Base-by-base conservation (phyloP, 2,329 filamentous ascomycete species). In the Colletotrichum tanaceti region DNA sequence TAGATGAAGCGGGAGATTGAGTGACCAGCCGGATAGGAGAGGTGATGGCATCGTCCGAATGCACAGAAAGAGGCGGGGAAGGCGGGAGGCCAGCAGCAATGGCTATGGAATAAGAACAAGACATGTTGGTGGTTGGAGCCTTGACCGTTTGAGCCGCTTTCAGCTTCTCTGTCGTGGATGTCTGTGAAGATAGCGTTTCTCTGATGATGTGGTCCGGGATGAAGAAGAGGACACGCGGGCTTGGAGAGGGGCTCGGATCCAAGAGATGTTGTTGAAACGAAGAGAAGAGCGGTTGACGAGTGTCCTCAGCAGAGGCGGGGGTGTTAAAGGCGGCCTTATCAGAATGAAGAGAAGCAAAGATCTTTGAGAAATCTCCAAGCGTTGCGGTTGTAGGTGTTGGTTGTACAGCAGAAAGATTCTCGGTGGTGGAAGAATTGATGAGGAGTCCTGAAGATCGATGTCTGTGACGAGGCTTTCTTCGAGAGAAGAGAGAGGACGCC, bases 331-430 rank as follows among this genome's bases (percentile, higher is more conserved):
- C 14, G 5, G 52, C 20, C 20, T 20, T 46, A 10, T 54, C 22
- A 16, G 41, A 39, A 54, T 43, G 24, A 20, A 68, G 22, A 22
- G 63, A 41, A 9, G 61, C 38, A 54, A 65, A 68, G 39, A 68
- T 53, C 28, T 28, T 68, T 32, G 65, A 65, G 24, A 68, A 65
- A 35, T 68, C 55, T 16, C 65, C 65, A 5, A 68, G 65, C 9
- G 50, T 39, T 13, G 20, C 7, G 18, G 39, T 28, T 35, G 38
- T 22, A 14, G 61, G 4, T 39, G 41, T 10, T 44, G 14, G 11
- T 16, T 16, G n/a, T 28, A 22, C 20, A 13, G 1, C 32, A 16
- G 20, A 13, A 20, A 20, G 38, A 41, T 6, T 9, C 28, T 32
- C 44, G 9, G 38, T 44, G 9, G n/a, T n/a, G 10, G 49, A 10